These are phyloP conservation scores for Oidiodendron maius DNA, from an alignment of 495 filamentous ascomycete species.

Conservation along the genomic window DNA sequence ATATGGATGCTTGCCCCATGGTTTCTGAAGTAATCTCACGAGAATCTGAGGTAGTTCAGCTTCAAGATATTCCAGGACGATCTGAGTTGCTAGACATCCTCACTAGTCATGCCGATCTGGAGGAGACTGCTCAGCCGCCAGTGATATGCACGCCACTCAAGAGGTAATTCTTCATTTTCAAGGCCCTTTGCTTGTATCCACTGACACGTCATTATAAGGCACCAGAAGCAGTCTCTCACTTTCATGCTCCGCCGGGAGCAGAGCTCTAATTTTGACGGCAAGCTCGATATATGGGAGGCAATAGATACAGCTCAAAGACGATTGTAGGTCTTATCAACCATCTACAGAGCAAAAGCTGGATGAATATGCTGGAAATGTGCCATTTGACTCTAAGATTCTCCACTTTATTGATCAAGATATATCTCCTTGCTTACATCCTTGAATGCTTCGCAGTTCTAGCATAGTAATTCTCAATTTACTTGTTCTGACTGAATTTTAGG, in stretches of 20 bases:
- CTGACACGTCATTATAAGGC: too few species aligned
- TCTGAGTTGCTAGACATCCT: not conserved
- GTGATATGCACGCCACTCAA: constrained; percentile 25
- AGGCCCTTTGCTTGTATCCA: too few species aligned
- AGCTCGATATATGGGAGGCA: not conserved
- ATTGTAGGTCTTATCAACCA: not conserved
- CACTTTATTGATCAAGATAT: too few species aligned
- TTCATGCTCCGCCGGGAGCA: not conserved
- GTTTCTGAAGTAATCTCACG: not conserved
- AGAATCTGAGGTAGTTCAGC: not conserved
- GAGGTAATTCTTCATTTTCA: too few species aligned
- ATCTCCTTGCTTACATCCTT: too few species aligned
- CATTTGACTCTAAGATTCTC: not conserved
- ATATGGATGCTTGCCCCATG: constrained; percentile 11
- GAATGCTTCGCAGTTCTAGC: too few species aligned
- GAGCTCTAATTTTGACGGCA: not conserved
- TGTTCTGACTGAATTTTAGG: too few species aligned
- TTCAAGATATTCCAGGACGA: not conserved
- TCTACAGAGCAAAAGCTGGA: too few species aligned
- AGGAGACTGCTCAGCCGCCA: constrained; percentile 16
- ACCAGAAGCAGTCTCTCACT: too few species aligned
- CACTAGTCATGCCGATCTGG: not conserved
- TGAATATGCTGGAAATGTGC: not conserved
- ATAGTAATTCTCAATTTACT: too few species aligned
- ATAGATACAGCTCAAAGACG: not conserved